A percentile compares a stretch with the other conserved stretches of the same genome.
phyloP scores from a whole-genome alignment of 2,329 filamentous ascomycete species.

The Dothistroma septosporum region DNA sequence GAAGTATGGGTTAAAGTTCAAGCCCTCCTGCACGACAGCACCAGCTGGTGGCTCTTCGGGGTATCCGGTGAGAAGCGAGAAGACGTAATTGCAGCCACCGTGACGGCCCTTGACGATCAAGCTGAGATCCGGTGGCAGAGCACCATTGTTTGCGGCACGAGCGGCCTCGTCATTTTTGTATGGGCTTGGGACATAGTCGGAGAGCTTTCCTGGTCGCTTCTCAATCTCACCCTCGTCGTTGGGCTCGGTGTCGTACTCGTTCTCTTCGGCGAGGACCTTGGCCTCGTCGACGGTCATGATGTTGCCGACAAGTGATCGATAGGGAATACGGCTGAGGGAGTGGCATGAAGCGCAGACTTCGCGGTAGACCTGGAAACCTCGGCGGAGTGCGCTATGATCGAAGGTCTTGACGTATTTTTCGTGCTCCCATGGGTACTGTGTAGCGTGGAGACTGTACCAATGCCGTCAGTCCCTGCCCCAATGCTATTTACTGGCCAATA shows the following conservation, averaged over 20 bases:
- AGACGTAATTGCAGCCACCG: slow-evolving; percentile 98
- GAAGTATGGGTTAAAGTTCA: slow-evolving; percentile 99
- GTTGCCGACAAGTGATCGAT: slow-evolving; percentile 83
- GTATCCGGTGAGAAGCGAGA: slow-evolving; percentile 93
- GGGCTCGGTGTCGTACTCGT: slow-evolving; percentile 97
- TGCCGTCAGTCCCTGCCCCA: slow-evolving; percentile 11
- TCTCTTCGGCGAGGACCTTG: slow-evolving; percentile 94
- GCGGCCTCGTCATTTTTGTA: slow-evolving; percentile 99
- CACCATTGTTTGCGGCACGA: slow-evolving; percentile 96
- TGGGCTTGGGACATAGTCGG: slow-evolving; percentile 88
- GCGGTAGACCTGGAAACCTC: slow-evolving; percentile 98
- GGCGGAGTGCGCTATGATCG: slow-evolving; percentile 94
- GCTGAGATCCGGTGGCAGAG: slow-evolving; percentile 92
- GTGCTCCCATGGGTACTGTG: slow-evolving; percentile 95
- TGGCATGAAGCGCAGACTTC: slow-evolving; percentile 98
- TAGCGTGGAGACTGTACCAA: slow-evolving; percentile 72
- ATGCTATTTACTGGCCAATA: neutral
- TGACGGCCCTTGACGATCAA: slow-evolving; percentile 97
- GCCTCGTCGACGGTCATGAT: slow-evolving; percentile 96
- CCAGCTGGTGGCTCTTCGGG: slow-evolving; percentile 93
- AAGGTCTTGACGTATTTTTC: slow-evolving; percentile 89
- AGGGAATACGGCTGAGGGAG: slow-evolving; percentile 90
- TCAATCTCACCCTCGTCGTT: slow-evolving; percentile 97
- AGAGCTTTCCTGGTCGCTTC: slow-evolving; percentile 97
- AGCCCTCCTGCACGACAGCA: slow-evolving; percentile 74